A percentile compares a stretch with the other conserved stretches of the same genome.
These are phyloP conservation scores for Kregervanrija pseudodelftensis DNA, from an alignment of 805 yeast genomes.

Conservation along the genomic window DNA sequence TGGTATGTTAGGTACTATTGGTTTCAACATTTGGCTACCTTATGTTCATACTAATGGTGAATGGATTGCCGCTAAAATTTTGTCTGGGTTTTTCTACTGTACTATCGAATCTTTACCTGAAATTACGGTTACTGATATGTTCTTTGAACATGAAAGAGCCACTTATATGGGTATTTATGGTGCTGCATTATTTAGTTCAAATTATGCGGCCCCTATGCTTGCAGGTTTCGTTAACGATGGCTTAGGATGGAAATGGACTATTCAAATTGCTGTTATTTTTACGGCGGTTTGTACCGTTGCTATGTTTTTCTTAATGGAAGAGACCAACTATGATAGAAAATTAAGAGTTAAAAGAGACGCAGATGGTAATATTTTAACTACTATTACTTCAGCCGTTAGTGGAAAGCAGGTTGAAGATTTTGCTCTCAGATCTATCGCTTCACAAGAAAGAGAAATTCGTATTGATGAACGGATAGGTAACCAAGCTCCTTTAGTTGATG, in stretches of 20 bases:
- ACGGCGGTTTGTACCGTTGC: slow-evolving; percentile 34
- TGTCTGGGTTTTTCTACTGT: slow-evolving; percentile 28
- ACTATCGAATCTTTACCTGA: slow-evolving; percentile 43
- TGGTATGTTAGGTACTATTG: slow-evolving; percentile 24
- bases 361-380: slow-evolving; percentile 16
- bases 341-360: slow-evolving; percentile 20
- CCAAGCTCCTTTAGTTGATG: slow-evolving; percentile 23
- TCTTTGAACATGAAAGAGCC: slow-evolving; percentile 46
- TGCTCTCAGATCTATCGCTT: slow-evolving; percentile 8
- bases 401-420: slow-evolving; percentile 1
- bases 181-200: slow-evolving; percentile 44
- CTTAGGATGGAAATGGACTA: slow-evolving; percentile 48
- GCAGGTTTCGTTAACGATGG: slow-evolving; percentile 50
- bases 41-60: slow-evolving; percentile 25
- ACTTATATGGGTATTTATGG: slow-evolving; percentile 44
- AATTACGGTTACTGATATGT: slow-evolving; percentile 41
- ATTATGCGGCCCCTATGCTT: slow-evolving; percentile 51
- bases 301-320: slow-evolving; percentile 44
- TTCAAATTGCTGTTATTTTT: slow-evolving; percentile 41
- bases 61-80: slow-evolving; percentile 26
- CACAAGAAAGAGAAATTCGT: slow-evolving; percentile 12
- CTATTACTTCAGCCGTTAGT: slow-evolving; percentile 17
- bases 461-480: slow-evolving; percentile 24
- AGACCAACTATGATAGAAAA: slow-evolving; percentile 40
- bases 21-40: slow-evolving; percentile 29